Percentiles rank a stretch among this genome's conserved stretches.
These are phyloP conservation scores for Phytophthora pluvialis DNA, from an alignment of 352 stramenopile species.

Conservation along the genomic window DNA sequence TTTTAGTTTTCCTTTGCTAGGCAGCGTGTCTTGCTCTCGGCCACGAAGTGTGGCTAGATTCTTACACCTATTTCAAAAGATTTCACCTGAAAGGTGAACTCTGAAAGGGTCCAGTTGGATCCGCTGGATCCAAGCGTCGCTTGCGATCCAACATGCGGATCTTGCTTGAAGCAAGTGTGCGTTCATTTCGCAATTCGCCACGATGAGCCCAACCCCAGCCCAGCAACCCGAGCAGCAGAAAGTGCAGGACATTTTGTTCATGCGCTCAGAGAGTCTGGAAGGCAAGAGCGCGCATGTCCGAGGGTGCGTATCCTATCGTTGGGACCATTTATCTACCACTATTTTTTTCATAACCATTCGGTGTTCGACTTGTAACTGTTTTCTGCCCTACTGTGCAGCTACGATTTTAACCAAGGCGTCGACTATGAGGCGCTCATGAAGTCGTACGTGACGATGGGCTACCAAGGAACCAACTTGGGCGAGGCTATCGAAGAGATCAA, in stretches of 20 bases:
- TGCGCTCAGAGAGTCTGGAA: conserved; percentile 81
- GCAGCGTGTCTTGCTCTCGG: too few relatives aligned
- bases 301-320: neutral
- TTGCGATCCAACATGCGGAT: too few relatives aligned
- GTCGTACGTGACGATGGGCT: conserved; percentile 89
- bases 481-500: conserved; percentile 98
- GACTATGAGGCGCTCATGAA: conserved; percentile 88
- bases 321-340: neutral
- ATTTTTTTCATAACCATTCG: neutral
- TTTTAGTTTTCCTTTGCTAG: too few relatives aligned
- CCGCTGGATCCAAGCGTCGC: too few relatives aligned
- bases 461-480: conserved; percentile 97
- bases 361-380: too few relatives aligned
- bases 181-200: neutral
- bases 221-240: conserved; percentile 39
- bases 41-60: too few relatives aligned
- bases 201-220: neutral
- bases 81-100: too few relatives aligned
- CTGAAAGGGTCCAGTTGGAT: too few relatives aligned
- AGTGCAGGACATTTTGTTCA: conserved; percentile 78
- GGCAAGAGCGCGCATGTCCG: conserved; percentile 60
- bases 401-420: conserved; percentile 92
- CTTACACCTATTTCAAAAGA: too few relatives aligned
- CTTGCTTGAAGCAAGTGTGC: too few relatives aligned
- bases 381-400: conserved; percentile 41